Conservation (phyloP, 2,329 filamentous ascomycete genomes). For the Pseudogymnoascus sp. region DNA sequence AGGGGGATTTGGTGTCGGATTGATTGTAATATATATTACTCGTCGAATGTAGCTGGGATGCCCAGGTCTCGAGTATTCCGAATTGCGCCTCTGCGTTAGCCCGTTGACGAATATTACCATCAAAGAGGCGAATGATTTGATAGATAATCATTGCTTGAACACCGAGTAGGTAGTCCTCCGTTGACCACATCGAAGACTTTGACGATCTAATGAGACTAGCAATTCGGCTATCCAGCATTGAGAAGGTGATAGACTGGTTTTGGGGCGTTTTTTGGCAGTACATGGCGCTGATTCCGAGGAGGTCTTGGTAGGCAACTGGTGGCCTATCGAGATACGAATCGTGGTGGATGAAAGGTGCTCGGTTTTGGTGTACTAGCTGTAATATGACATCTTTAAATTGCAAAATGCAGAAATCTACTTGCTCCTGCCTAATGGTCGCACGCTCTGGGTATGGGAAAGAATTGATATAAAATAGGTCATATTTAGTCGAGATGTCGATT, state of each 20-base stretch:
- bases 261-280: constrained; percentile 17
- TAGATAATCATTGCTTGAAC: constrained; percentile 27
- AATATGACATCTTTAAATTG: constrained; percentile 18
- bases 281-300: constrained; percentile 18
- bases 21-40: constrained; percentile 7
- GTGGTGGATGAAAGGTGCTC: constrained; percentile 23
- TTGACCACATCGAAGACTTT: not conserved
- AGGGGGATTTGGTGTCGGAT: not conserved
- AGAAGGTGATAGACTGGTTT: constrained; percentile 16
- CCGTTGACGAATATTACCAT: constrained; percentile 24
- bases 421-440: constrained; percentile 4
- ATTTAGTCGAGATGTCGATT: not conserved
- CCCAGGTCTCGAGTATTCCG: constrained; percentile 25
- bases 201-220: constrained; percentile 13
- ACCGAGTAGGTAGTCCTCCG: constrained; percentile 16
- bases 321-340: constrained; percentile 13
- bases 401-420: constrained; percentile 16
- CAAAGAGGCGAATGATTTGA: constrained; percentile 29
- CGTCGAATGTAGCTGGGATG: constrained; percentile 18
- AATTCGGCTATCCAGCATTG: constrained; percentile 20
- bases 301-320: constrained; percentile 20
- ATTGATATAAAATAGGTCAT: constrained; percentile 14
- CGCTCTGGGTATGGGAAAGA: constrained; percentile 14
- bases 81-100: constrained; percentile 24
- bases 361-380: constrained; percentile 15